phyloP scores from a whole-genome alignment of 352 stramenopile species.

The Phytophthora sp. region DNA sequence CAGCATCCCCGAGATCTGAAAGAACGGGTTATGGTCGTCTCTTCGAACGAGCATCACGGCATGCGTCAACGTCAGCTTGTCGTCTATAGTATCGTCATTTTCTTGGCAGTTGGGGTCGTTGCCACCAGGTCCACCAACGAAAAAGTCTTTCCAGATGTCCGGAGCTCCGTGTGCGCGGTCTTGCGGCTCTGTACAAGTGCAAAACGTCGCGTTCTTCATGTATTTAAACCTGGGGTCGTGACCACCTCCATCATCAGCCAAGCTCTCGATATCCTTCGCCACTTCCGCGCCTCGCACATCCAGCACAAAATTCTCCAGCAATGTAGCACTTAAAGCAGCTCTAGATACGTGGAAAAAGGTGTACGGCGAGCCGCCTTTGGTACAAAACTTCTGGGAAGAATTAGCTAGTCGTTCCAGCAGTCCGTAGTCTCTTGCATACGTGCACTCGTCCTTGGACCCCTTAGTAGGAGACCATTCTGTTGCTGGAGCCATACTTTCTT shows the following conservation, averaged over 20 bases:
- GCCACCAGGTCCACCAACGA: conserved; percentile 19
- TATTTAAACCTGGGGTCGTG: conserved; percentile 43
- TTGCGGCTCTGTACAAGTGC: conserved; percentile 26
- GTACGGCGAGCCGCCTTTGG: conserved; percentile 15
- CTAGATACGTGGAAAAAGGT: conserved; percentile 25
- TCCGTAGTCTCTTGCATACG: conserved; percentile 33
- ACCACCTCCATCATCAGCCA: conserved; percentile 22
- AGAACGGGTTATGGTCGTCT: conserved; percentile 59
- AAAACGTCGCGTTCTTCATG: conserved; percentile 27
- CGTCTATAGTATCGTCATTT: background rate
- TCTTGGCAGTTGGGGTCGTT: conserved; percentile 14
- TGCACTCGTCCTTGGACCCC: conserved; percentile 24
- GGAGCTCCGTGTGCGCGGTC: conserved; percentile 17
- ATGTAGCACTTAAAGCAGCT: conserved; percentile 23
- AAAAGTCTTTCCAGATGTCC: conserved; percentile 37
- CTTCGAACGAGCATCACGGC: conserved; percentile 42
- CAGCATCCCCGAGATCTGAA: conserved; percentile 45
- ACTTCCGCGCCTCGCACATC: conserved; percentile 27
- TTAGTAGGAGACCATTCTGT: conserved; percentile 18
- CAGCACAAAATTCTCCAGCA: conserved; percentile 32
- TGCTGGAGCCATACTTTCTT: background rate
- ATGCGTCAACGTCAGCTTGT: conserved; percentile 14
- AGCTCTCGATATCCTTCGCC: conserved; percentile 22
- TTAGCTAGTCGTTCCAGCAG: conserved; percentile 28
- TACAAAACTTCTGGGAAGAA: conserved; percentile 27